Conservation (phyloP, 2,329 filamentous ascomycete species). For the Passalora sequoiae region DNA sequence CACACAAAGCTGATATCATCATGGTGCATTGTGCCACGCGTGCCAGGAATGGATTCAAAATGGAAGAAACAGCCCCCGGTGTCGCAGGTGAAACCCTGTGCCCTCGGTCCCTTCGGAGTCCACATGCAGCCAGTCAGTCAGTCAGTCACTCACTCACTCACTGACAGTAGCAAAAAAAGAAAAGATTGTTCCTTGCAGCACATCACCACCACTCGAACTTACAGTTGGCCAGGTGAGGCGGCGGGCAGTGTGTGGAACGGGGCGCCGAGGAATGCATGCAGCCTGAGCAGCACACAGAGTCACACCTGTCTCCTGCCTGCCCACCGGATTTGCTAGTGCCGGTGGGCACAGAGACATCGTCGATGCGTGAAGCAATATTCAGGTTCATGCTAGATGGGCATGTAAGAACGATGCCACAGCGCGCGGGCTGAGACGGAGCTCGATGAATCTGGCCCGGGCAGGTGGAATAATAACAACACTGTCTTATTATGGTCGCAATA, state of each 20-base stretch:
- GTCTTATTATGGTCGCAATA: too few species aligned
- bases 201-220: slow-evolving; percentile 5
- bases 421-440: neutral
- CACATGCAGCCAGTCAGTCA: too few species aligned
- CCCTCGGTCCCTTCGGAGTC: too few species aligned
- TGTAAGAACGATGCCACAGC: too few species aligned
- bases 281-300: neutral
- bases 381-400: slow-evolving; percentile 5
- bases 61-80: neutral
- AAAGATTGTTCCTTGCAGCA: slow-evolving; percentile 10
- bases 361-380: slow-evolving; percentile 2
- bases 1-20: slow-evolving; percentile 1
- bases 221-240: slow-evolving; percentile 11
- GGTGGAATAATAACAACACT: too few species aligned
- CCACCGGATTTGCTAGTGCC: slow-evolving; percentile 6
- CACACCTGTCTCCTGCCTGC: too few species aligned
- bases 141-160: too few species aligned
- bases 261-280: slow-evolving; percentile 5
- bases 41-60: neutral
- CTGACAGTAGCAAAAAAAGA: too few species aligned
- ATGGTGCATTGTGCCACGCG: slow-evolving; percentile 2
- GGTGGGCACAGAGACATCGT: slow-evolving; percentile 4
- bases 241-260: slow-evolving; percentile 5
- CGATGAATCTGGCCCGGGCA: neutral
- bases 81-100: slow-evolving; percentile 2